Base-by-base conservation (phyloP, 139 green algal species). In the Chlorella sp. region DNA sequence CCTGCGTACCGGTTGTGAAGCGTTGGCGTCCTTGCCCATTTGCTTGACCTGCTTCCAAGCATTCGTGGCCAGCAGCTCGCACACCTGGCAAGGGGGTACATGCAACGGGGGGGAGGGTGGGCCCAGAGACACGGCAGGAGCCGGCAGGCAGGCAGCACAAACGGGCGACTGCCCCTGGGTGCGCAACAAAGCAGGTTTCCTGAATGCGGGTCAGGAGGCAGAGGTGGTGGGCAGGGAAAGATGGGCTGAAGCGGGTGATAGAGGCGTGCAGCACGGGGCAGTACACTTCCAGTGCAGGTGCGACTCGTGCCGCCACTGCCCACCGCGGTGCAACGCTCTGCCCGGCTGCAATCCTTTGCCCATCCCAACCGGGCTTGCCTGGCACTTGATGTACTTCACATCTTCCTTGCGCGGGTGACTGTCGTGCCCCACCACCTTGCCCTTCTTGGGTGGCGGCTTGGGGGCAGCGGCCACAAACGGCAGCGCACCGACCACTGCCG, bases 31-130 rank as follows among this genome's bases (percentile, higher is more conserved):
- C 77, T 91, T 93, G 76, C 90, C 89, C 60, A 92, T 37, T 14
- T 90, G 86, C n/a, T 90, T 88, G 28, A 91, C 90, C 40, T 91
- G 83, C 69, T 90, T 81, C 64, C 91, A 93, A 0, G 91, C 88
- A 76, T 95, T 90, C 64, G 90, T 94, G 19, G 93, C 91, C 15
- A 96, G 39, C 26, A 90, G 48, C 80, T 94, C 82, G 34, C 94
- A 96, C 28, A 93, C 84, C 84, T 88, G 84, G 66, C 30, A 1
- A n/a, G 36, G 24, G 4, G 57, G 30, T 14, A 71, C n/a, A 22
- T 79, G 66, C 66, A 57, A 57, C 5, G 48, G 9, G 34, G 32
- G n/a, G n/a, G 30, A 24, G 73, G 32, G 34, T 37, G n/a, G 32
- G 32, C 73, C 22, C 32, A 79, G 32, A n/a, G 26, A 76, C 1